phyloP scores from a whole-genome alignment of 345 rosid species.

The Eucalyptus coolabah region DNA sequence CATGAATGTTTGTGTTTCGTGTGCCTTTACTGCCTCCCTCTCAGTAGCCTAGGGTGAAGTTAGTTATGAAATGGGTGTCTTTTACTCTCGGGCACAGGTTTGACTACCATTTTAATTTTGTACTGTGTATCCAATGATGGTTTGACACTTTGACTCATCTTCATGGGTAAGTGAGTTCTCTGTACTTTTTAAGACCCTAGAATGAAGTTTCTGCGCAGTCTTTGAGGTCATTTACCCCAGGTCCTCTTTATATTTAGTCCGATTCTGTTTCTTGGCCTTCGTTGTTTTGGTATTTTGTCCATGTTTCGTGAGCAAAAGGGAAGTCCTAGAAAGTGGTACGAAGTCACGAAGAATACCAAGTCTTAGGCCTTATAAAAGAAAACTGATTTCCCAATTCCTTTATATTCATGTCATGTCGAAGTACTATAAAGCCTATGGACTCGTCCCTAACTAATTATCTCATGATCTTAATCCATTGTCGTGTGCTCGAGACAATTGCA shows the following conservation, averaged over 20 bases:
- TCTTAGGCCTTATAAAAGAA: background rate
- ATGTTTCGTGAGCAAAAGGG: background rate
- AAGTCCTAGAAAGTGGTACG: background rate
- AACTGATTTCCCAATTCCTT: background rate
- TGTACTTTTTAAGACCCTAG: background rate
- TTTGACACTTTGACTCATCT: background rate
- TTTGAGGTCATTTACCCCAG: background rate
- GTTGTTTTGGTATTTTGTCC: background rate
- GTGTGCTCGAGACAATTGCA: accelerated
- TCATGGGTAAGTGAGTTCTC: background rate
- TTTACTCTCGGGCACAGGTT: background rate
- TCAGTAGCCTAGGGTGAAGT: background rate
- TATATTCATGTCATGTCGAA: background rate
- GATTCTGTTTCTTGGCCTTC: background rate
- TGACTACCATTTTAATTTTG: background rate
- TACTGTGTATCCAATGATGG: background rate
- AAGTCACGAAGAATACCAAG: background rate
- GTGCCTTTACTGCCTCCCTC: background rate
- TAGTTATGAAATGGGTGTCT: background rate
- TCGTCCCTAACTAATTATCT: background rate
- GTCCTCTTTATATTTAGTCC: background rate
- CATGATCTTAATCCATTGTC: accelerated
- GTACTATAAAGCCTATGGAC: background rate
- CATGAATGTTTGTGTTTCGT: background rate
- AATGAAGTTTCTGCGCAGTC: background rate